Conservation (phyloP, 768 basidiomycete species). For the Pleurotus salmoneostramineus region DNA sequence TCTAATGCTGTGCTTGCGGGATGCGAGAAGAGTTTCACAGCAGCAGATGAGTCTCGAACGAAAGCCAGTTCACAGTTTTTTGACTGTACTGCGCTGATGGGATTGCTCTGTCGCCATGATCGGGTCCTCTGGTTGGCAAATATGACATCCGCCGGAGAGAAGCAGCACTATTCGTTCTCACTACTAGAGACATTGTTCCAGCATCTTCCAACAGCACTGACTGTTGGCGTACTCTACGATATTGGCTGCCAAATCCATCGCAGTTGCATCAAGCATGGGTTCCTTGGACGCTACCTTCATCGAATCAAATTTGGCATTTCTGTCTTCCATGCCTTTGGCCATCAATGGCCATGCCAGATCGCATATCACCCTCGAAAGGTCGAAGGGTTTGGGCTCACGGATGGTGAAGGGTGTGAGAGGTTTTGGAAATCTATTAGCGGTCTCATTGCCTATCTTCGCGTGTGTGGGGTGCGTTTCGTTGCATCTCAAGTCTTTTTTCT, state of each 20-base stretch:
- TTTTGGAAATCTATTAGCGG: slow-evolving; percentile 20
- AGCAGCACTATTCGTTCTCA: slow-evolving; percentile 20
- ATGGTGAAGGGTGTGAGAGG: slow-evolving; percentile 23
- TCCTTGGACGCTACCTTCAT: slow-evolving; percentile 15
- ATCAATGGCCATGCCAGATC: slow-evolving; percentile 29
- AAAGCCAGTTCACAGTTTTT: slow-evolving; percentile 13
- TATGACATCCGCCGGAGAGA: slow-evolving; percentile 25
- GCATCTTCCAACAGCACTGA: slow-evolving; percentile 16
- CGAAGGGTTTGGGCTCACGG: slow-evolving; percentile 19
- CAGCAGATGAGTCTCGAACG: slow-evolving; percentile 15
- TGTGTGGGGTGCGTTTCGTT: not conserved
- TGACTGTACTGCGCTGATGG: slow-evolving; percentile 27
- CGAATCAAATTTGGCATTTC: slow-evolving; percentile 23
- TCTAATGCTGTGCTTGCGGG: slow-evolving; percentile 13
- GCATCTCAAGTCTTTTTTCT: not conserved
- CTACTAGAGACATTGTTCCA: slow-evolving; percentile 24
- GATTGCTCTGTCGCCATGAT: slow-evolving; percentile 28
- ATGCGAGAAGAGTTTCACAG: slow-evolving; percentile 15
- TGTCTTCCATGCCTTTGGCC: slow-evolving; percentile 32
- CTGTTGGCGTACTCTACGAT: slow-evolving; percentile 22
- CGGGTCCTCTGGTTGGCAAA: slow-evolving; percentile 25
- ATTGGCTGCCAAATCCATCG: slow-evolving; percentile 26
- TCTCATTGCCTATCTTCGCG: slow-evolving; percentile 4
- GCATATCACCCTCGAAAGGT: slow-evolving; percentile 25
- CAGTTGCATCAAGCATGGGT: slow-evolving; percentile 15